Conservation (phyloP, 2,329 filamentous ascomycete species). For the Neoarthrinium moseri region DNA sequence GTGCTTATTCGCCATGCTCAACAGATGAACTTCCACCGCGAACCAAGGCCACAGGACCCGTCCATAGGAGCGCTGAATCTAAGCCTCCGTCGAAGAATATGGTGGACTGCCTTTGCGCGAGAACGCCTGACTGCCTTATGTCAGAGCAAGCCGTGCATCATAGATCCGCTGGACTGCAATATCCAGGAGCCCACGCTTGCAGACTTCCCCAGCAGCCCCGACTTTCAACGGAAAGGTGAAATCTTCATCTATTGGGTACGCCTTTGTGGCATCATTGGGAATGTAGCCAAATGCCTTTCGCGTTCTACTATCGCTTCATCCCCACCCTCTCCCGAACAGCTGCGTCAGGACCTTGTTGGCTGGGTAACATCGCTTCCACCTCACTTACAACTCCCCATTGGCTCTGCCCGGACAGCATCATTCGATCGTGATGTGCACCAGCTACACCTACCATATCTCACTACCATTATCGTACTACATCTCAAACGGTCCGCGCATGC, state of each 20-base stretch:
- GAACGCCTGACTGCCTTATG: conserved; percentile 39
- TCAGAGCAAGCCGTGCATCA: conserved; percentile 41
- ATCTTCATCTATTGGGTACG: conserved; percentile 42
- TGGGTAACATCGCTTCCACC: conserved; percentile 34
- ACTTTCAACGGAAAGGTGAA: conserved; percentile 31
- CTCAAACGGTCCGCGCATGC: conserved; percentile 32
- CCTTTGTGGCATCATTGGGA: conserved; percentile 37
- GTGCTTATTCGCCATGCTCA: conserved; percentile 41
- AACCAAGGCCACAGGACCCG: conserved; percentile 25
- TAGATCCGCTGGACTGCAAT: conserved; percentile 39
- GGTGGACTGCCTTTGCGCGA: conserved; percentile 41
- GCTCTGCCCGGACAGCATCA: conserved; percentile 21
- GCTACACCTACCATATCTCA: conserved; percentile 39
- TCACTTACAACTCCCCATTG: conserved; percentile 31
- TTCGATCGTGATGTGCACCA: conserved; percentile 41
- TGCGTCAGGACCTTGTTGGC: conserved; percentile 30
- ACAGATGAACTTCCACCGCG: conserved; percentile 41
- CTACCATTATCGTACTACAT: conserved; percentile 38
- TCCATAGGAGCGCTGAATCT: conserved; percentile 15
- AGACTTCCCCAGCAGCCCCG: conserved; percentile 34
- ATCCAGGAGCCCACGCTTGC: conserved; percentile 33
- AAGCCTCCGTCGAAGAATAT: conserved; percentile 35
- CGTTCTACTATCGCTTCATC: conserved; percentile 17
- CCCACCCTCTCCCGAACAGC: conserved; percentile 19
- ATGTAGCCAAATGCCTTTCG: conserved; percentile 35